Evolutionary conservation across 768 basidiomycete species (phyloP), one percentile per base, ranked within the genome.

Genomic region (Boletus speciosus): DNA sequence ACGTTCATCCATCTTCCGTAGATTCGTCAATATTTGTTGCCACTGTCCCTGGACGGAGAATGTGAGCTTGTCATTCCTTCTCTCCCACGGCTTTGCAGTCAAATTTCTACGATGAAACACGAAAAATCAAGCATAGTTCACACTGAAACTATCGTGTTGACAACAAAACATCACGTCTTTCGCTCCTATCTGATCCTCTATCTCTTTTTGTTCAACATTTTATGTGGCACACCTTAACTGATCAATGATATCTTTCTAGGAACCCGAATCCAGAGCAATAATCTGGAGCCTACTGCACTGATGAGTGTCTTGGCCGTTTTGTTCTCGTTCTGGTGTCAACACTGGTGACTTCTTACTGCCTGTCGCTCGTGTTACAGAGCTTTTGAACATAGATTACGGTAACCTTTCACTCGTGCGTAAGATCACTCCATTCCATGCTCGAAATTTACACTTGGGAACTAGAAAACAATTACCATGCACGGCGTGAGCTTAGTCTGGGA

Each of bases 121-220:
- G 41, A 69, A 71, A 75, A 73, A 23, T 72, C 77, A 77, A 72
- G 88, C 93, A 94, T 94, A 94, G 93, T 95, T 94, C 92, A 95
- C 90, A 85, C 93, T 86, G 92, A 96, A 90, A 73, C 74, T 69
- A 74, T 72, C 67, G 73, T 93, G 91, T 90, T 85, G 88, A 93
- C 75, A 86, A 80, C 74, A 74, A 82, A 78, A 62, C 85, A 91
- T 90, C 88, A 83, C 72, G 92, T 97, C 93, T 95, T 95, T 95
- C 93, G 93, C 93, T 95, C 92, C 93, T 95, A 95, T 95, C 92
- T 95, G 93, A 95, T 73, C 57, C 10, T n/a, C 44, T 4, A 23
- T 23, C 23, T 39, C 43, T 36, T 38, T 23, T 15, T 16, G 6
- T 23, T 31, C 31, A 2, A 31, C 34, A 9, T 32, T 3, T 32